Evolutionary conservation across 108 stramenopile species (phyloP), one percentile per base, ranked within the genome.

Genomic region (Nitzschia sp.): DNA sequence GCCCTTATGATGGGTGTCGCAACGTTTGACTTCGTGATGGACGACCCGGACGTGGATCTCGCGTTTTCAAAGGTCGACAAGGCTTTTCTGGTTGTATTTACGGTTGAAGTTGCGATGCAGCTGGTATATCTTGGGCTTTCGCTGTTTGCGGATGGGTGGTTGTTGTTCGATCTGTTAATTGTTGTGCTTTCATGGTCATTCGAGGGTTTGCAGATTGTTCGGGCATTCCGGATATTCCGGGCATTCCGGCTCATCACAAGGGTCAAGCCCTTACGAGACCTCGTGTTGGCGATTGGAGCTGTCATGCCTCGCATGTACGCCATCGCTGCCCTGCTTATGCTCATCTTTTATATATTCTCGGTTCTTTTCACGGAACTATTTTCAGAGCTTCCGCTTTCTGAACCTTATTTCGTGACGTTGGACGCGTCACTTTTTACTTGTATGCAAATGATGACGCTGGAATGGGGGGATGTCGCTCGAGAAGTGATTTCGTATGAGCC

Each of bases 401-500:
- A 71, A 15, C 27, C 69, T 42, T 88, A 91, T 62, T 91, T 91
- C 45, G 42, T 34, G 3, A 63, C 80, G 19, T 61, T 91, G 34
- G 73, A 76, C 34, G 23, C 30, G 19, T 79, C 90, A 5, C 74
- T 87, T 1, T 86, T 88, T 38, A 84, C 90, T 2, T 80, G 82
- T 47, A 80, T 87, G 62, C 71, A 91, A 67, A 81, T 87, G 73
- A 88, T 91, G 85, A 87, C 86, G 17, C 71, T 91, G 67, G 90
- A 86, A 36, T 86, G 85, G 85, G 79, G 71, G 2, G 67, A 72
- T 29, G 59, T 81, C 17, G 66, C 70, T 17, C 49, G 85, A 46
- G 55, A 69, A 48, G 49, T 76, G 1, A 83, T 80, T 69, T 35
- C 31, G 38, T 24, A 32, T 15, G 55, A 70, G 13, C n/a, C 47